Percentiles rank a stretch among this genome's conserved stretches.
These are phyloP conservation scores for Kodamaea ohmeri DNA, from an alignment of 1,139 yeast species.

Conservation along the genomic window DNA sequence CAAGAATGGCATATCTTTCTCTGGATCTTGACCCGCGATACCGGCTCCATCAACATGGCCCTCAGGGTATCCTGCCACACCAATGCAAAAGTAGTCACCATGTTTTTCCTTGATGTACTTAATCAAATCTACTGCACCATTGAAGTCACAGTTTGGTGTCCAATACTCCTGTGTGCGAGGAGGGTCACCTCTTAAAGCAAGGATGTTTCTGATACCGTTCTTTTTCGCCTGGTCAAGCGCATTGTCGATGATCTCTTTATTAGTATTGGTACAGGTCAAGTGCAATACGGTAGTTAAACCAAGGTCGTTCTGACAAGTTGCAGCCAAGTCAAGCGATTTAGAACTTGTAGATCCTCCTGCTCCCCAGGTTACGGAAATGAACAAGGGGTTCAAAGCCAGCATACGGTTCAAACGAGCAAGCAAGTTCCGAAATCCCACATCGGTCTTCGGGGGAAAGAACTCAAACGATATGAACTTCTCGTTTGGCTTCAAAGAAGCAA, in stretches of 20 bases:
- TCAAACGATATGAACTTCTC: constrained; percentile 80
- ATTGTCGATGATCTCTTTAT: constrained; percentile 67
- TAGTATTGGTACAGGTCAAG: constrained; percentile 93
- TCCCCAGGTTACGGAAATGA: constrained; percentile 96
- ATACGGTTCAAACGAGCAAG: constrained; percentile 84
- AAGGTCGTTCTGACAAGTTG: constrained; percentile 69
- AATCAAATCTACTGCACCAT: constrained; percentile 80
- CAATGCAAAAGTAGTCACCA: constrained; percentile 79
- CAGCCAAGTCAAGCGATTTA: constrained; percentile 81
- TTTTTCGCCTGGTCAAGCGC: constrained; percentile 73
- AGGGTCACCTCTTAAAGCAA: constrained; percentile 95
- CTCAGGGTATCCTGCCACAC: constrained; percentile 95
- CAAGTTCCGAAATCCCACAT: constrained; percentile 78
- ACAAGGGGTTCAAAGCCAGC: constrained; percentile 83
- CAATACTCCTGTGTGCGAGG: constrained; percentile 79
- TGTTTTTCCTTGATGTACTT: constrained; percentile 64
- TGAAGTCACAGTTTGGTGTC: constrained; percentile 58
- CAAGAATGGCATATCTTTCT: constrained; percentile 70
- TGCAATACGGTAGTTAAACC: constrained; percentile 89
- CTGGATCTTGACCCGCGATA: constrained; percentile 55
- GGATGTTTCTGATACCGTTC: constrained; percentile 77
- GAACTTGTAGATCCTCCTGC: constrained; percentile 95
- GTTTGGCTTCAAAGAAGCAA: constrained; percentile 46
- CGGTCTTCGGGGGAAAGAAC: constrained; percentile 96
- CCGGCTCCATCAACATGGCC: constrained; percentile 90